Conservation (phyloP, 345 rosid genomes). For the Rhizophora mangle region DNA sequence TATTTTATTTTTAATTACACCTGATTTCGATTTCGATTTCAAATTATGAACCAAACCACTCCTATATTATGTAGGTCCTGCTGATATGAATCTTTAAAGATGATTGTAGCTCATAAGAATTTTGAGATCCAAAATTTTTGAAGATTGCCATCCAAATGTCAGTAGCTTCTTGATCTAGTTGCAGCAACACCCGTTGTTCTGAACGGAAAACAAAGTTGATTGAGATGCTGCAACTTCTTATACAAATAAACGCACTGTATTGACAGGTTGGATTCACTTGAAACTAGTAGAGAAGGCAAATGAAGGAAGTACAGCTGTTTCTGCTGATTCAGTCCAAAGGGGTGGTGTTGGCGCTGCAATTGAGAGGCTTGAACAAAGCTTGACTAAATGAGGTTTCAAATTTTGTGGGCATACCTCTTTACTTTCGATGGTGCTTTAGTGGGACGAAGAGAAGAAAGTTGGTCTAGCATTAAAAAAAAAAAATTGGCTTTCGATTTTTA, state of each 20-base stretch:
- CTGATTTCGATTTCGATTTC: too few relatives aligned
- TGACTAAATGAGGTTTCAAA: slow-evolving; percentile 32
- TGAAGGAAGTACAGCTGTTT: slow-evolving; percentile 40
- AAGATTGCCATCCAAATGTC: neutral
- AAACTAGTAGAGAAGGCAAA: slow-evolving; percentile 86
- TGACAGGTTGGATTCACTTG: slow-evolving; percentile 77
- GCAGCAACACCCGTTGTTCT: neutral
- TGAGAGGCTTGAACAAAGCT: slow-evolving; percentile 67
- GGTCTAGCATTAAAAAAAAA: neutral
- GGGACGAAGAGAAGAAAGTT: neutral
- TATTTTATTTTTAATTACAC: too few relatives aligned
- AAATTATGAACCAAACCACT: too few relatives aligned
- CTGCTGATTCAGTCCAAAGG: slow-evolving; percentile 17
- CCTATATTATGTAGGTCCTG: neutral
- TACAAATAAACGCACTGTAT: slow-evolving; percentile 2
- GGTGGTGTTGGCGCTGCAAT: slow-evolving; percentile 79
- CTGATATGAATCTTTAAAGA: neutral
- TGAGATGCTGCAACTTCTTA: slow-evolving; percentile 1
- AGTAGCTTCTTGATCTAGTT: neutral
- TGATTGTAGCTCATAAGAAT: neutral
- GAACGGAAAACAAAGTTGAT: neutral
- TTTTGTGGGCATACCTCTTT: neutral
- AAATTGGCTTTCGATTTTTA: neutral
- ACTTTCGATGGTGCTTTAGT: neutral
- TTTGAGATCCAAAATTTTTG: neutral